These are phyloP conservation scores for Anaeromyces robustus DNA, from an alignment of 192 early-diverging fungal genomes.

Conservation along the genomic window DNA sequence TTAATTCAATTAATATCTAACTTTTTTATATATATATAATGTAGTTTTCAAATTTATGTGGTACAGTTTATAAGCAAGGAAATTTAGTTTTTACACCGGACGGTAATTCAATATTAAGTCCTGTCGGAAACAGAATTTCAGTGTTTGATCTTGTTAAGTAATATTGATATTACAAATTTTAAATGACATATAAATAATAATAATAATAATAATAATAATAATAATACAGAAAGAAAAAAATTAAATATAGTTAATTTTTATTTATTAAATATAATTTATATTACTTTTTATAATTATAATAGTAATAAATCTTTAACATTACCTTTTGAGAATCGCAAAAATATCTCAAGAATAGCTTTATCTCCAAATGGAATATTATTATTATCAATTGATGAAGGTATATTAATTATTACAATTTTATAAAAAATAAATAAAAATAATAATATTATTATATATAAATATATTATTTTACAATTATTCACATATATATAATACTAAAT, in stretches of 20 bases:
- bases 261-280: not conserved
- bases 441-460: not conserved
- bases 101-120: slow-evolving; percentile 80
- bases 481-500: not conserved
- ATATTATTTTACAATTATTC: no score
- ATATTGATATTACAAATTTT: no score
- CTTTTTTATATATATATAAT: not conserved
- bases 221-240: no score
- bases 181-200: no score
- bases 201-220: no score
- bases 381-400: slow-evolving; percentile 81
- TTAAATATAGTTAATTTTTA: not conserved
- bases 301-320: slow-evolving; percentile 85
- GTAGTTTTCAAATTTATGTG: slow-evolving; percentile 93
- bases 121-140: slow-evolving; percentile 91
- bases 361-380: slow-evolving; percentile 79
- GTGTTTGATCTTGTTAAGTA: slow-evolving; percentile 93
- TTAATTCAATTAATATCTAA: no score
- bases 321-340: slow-evolving; percentile 83
- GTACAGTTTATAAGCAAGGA: slow-evolving; percentile 93
- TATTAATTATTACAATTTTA: not conserved
- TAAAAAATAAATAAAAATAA: not conserved
- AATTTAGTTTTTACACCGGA: slow-evolving; percentile 90
- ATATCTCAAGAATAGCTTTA: slow-evolving; percentile 75
- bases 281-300: slow-evolving; percentile 4